These are phyloP conservation scores for Lepidium africanum DNA, from an alignment of 345 rosid genomes.

Conservation along the genomic window DNA sequence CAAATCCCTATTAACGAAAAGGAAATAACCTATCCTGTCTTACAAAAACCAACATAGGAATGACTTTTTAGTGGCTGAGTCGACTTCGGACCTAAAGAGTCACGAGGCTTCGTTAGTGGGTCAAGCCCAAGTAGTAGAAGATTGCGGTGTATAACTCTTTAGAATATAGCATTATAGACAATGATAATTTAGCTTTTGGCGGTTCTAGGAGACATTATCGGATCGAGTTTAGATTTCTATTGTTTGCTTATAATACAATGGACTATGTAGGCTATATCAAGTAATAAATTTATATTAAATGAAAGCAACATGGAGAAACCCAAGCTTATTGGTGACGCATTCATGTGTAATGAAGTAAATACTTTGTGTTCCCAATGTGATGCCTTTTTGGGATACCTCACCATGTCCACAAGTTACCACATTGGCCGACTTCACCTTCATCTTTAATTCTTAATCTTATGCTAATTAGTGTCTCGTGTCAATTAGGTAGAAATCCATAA, in stretches of 20 bases:
- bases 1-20: too few relatives aligned
- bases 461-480: not conserved
- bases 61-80: too few relatives aligned
- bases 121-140: too few relatives aligned
- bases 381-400: conserved; percentile 3
- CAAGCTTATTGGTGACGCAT: conserved; percentile 15
- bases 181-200: not conserved
- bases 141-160: too few relatives aligned
- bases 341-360: not conserved
- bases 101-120: too few relatives aligned
- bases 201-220: not conserved
- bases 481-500: not conserved
- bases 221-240: not conserved
- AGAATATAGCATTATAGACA: too few relatives aligned
- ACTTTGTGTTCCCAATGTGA: not conserved
- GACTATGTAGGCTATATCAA: not conserved
- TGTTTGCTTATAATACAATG: not conserved
- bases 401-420: conserved; percentile 7
- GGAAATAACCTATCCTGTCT: too few relatives aligned
- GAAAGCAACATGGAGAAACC: not conserved
- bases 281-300: not conserved
- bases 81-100: too few relatives aligned
- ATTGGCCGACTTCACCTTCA: not conserved
- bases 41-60: too few relatives aligned
- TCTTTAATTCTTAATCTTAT: not conserved